Base-by-base conservation (phyloP, 495 filamentous ascomycete species). In the Neurospora sp. region DNA sequence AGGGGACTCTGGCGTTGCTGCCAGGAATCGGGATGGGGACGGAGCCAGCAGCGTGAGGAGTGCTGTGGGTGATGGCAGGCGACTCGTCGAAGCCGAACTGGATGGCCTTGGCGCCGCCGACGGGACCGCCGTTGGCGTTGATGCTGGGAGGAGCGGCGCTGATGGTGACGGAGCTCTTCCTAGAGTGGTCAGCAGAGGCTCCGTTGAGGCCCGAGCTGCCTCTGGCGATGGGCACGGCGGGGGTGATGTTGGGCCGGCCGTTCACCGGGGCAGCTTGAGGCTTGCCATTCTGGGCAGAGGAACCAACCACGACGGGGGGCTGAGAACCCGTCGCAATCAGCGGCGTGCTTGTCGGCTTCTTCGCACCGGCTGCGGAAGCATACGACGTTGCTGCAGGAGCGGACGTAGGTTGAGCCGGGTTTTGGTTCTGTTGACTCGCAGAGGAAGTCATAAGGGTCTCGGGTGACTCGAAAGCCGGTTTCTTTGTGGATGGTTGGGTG, bases 151-250 rank as follows among this genome's bases (percentile, higher is more conserved):
- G 88, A 44, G 91, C 92, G 69, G 93, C 90, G 78, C 87, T 94
- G 83, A 97, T 96, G 71, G 93, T 96, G 72, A 97, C 91, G 20
- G 93, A 95, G 71, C 89, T 89, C 83, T 96, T 96, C 73, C 92
- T 88, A 74, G 83, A 87, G 84, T 98, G 94, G 74, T 95, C 91
- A 72, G 82, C 84, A 20, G 78, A 68, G 68, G 83, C 79, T 69
- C 90, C 87, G 77, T 89, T 86, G 69, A 86, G 80, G 78, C 84
- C 82, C 66, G 89, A 84, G 74, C 84, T 88, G 75, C 89, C 89
- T 77, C 90, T 89, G 85, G 90, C 91, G 72, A 90, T 88, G 68
- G 88, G 88, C 76, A 93, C 87, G 73, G 91, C 92, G 40, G 91
- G 91, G 81, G 89, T 86, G 78, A 94, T 90, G 83, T 87, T 82